A percentile compares a stretch with the other conserved stretches of the same genome.
Evolutionary conservation across 2,329 filamentous ascomycete genomes (phyloP).

Genomic region (Lecanicillium sp.): DNA sequence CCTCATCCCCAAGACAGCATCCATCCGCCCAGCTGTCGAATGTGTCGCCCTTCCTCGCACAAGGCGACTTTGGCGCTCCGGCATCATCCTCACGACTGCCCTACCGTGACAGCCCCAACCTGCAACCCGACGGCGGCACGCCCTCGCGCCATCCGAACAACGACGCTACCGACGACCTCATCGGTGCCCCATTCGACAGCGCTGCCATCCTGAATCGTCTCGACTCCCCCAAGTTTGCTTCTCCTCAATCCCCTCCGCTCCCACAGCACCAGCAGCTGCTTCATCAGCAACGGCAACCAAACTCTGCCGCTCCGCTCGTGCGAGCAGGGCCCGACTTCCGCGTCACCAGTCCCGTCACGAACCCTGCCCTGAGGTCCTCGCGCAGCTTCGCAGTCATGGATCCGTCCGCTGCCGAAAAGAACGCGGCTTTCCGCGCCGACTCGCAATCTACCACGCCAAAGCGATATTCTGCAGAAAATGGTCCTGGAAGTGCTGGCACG

Average conservation of each 20-base stretch:
- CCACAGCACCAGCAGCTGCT: conserved; percentile 12
- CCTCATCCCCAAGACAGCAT: conserved; percentile 38
- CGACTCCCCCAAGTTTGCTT: conserved; percentile 37
- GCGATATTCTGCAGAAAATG: conserved; percentile 68
- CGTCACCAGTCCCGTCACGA: conserved; percentile 37
- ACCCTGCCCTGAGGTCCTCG: conserved; percentile 55
- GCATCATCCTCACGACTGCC: conserved; percentile 10
- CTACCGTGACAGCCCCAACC: conserved; percentile 10
- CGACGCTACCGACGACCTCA: conserved; percentile 45
- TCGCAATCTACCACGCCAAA: conserved; percentile 41
- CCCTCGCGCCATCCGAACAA: conserved; percentile 16
- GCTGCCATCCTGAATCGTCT: conserved; percentile 52
- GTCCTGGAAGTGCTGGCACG: conserved; percentile 7
- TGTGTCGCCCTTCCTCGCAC: conserved; percentile 36
- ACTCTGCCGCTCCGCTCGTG: conserved; percentile 26
- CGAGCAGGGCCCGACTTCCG: conserved; percentile 46
- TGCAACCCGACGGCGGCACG: conserved; percentile 19
- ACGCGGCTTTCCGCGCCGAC: conserved; percentile 24
- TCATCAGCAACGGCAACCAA: conserved; percentile 19
- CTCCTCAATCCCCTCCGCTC: conserved; percentile 13
- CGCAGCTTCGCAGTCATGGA: conserved; percentile 40
- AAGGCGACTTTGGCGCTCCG: conserved; percentile 36
- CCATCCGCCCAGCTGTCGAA: conserved; percentile 32
- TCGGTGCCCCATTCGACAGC: conserved; percentile 59
- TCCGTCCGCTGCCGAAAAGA: conserved; percentile 20